These are phyloP conservation scores for Neurospora crassa DNA, from an alignment of 2,329 filamentous ascomycete species.

Conservation along the genomic window DNA sequence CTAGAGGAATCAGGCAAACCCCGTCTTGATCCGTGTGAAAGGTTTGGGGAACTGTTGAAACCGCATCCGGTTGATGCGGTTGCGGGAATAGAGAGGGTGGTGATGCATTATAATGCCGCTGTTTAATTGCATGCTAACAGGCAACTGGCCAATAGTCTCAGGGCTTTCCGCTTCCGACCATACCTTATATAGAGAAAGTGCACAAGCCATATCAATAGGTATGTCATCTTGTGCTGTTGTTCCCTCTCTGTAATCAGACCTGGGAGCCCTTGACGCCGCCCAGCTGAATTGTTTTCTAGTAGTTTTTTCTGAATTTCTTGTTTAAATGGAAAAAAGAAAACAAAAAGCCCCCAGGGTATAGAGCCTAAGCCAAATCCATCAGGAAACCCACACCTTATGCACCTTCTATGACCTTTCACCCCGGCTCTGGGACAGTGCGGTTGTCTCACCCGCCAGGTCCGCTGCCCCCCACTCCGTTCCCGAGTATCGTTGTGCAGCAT, in stretches of 20 bases:
- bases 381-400: not conserved
- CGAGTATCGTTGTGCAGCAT: constrained; percentile 5
- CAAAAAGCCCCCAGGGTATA: not conserved
- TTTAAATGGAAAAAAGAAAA: not conserved
- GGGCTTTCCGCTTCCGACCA: not conserved
- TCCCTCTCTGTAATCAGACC: not conserved
- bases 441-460: constrained; percentile 16
- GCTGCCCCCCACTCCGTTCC: constrained; percentile 11
- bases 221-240: not conserved
- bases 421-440: not conserved
- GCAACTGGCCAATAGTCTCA: not conserved
- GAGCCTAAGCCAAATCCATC: not conserved
- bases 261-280: not conserved
- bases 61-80: not conserved
- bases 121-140: not conserved
- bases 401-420: not conserved
- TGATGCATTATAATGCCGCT: not conserved
- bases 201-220: not conserved
- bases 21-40: not conserved
- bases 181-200: not conserved
- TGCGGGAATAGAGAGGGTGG: not conserved
- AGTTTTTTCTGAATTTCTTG: no score
- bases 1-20: not conserved
- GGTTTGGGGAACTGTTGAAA: not conserved
- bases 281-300: not conserved